Base-by-base conservation (phyloP, 305 asterid genomes). In the Fraxinus greggii region DNA sequence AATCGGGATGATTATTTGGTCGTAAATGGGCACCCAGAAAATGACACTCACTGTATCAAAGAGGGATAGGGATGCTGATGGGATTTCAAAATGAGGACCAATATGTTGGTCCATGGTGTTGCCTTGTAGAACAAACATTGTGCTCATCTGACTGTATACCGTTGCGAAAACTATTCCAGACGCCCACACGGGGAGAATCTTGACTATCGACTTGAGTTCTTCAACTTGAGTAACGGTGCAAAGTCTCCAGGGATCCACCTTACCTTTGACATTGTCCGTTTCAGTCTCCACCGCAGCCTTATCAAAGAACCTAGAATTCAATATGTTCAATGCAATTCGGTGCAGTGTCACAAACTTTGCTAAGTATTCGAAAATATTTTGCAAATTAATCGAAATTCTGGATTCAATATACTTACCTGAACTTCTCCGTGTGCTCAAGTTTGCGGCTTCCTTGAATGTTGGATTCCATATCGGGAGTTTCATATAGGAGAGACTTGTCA, bases 151-250 rank as follows among this genome's bases (percentile, higher is more conserved):
- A 61, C 88, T 40, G 77, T 84, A 87, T 29, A 86, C 87, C 9
- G 88, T 72, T 3, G 86, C 45, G 51, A 88, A 79, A 54, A 86
- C 74, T 67, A 86, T 88, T 19, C 86, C 88, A 9, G 89, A 74
- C 0, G 88, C 85, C 85, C 88, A 80, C 17, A 86, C 74, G 0
- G 89, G 90, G 51, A 88, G 86, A 35, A 88, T 38, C n/a, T 83
- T 61, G 40, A 88, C 63, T 35, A 88, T 33, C 56, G 88, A 82
- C 78, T 88, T 88, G 31, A 86, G 48, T 70, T 88, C 88, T 73
- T 88, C 90, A 7, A 88, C 90, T 80, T 88, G 89, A n/a, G 90
- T 88, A 7, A 88, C 85, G 13, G 90, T 76, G 86, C 89, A 86
- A 70, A 88, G 86, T 2, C 70, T 82, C 89, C 88, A 86, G 9